phyloP scores from a whole-genome alignment of 202 grass and related monocot species.

The Eragrostis tef region DNA sequence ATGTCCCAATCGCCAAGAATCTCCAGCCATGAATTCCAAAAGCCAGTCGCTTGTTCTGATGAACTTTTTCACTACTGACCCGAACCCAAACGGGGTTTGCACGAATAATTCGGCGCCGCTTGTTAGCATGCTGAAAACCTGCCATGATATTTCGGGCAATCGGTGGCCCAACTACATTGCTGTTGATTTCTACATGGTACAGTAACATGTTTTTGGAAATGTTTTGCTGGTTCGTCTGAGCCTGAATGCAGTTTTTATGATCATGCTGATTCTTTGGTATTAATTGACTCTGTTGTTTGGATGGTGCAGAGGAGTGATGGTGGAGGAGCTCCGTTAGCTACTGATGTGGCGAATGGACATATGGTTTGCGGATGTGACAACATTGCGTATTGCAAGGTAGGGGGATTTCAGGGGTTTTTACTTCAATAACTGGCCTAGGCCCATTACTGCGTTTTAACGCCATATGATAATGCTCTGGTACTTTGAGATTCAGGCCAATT shows the following conservation, averaged over 20 bases:
- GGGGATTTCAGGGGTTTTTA: too few species aligned
- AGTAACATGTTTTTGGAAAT: background rate
- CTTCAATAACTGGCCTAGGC: background rate
- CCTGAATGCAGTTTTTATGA: background rate
- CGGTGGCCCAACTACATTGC: constrained; percentile 93
- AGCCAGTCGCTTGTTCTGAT: constrained; percentile 86
- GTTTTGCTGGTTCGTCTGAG: background rate
- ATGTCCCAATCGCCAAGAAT: constrained; percentile 75
- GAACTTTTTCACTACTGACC: constrained; percentile 76
- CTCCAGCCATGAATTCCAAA: constrained; percentile 68
- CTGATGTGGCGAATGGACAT: constrained; percentile 81
- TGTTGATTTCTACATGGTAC: constrained; percentile 93
- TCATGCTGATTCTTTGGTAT: background rate
- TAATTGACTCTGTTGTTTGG: background rate
- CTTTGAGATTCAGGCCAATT: constrained; percentile 61
- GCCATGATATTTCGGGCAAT: constrained; percentile 64
- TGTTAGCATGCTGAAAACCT: constrained; percentile 80
- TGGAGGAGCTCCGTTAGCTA: constrained; percentile 74
- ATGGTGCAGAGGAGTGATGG: constrained; percentile 71
- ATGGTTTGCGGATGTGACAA: constrained; percentile 84
- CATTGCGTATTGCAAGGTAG: constrained; percentile 88
- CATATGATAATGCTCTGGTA: constrained; percentile 8
- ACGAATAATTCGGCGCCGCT: constrained; percentile 81
- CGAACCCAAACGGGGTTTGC: constrained; percentile 54
- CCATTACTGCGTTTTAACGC: background rate